Percentiles rank a stretch among this genome's conserved stretches.
Evolutionary conservation across 805 yeast genomes (phyloP).

Genomic region (Suhomyces vadensis): DNA sequence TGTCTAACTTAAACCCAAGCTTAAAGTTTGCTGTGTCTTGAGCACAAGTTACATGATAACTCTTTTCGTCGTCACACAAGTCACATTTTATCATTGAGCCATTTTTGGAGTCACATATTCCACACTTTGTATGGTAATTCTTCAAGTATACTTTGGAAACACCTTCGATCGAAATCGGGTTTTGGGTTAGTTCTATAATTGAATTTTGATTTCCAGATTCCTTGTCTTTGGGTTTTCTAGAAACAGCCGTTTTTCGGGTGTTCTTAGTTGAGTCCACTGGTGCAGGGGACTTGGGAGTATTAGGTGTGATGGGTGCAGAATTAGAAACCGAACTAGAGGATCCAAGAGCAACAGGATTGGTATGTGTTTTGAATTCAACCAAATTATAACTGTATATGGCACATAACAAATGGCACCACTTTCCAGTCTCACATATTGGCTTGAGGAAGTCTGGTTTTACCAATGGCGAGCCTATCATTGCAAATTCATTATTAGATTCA

Average conservation of each 20-base stretch:
- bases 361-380: conserved; percentile 14
- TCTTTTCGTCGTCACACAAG: conserved; percentile 35
- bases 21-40: conserved; percentile 45
- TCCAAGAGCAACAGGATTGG: neutral
- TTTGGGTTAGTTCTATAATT: conserved; percentile 16
- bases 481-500: conserved; percentile 49
- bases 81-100: conserved; percentile 55
- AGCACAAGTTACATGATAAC: conserved; percentile 60
- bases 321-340: neutral
- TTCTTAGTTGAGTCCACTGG: neutral
- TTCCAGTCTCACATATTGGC: conserved; percentile 57
- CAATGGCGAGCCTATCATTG: conserved; percentile 40
- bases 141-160: conserved; percentile 28
- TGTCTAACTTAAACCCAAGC: conserved; percentile 54
- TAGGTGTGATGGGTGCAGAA: neutral
- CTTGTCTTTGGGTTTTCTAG: conserved; percentile 2
- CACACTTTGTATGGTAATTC: conserved; percentile 40
- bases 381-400: conserved; percentile 55
- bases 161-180: conserved; percentile 27
- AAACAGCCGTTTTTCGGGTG: neutral
- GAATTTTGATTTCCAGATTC: conserved; percentile 1
- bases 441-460: conserved; percentile 66
- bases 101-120: conserved; percentile 44
- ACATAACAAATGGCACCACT: conserved; percentile 81
- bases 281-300: neutral